Evolutionary conservation across 2,329 filamentous ascomycete species (phyloP).

Genomic region (Leptographium lundbergii): DNA sequence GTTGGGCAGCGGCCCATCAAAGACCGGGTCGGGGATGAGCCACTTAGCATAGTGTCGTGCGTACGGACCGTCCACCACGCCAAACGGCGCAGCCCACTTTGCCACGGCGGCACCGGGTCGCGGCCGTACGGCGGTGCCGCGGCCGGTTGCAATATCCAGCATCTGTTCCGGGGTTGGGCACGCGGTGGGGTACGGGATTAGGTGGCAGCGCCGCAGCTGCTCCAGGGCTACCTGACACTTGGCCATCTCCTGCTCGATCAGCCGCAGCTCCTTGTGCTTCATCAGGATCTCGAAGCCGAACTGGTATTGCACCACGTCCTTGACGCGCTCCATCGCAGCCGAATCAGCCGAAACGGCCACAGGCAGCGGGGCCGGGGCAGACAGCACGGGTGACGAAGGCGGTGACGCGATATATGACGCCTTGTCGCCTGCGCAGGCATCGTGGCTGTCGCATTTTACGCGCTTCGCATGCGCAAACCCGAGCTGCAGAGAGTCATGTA

Average conservation of each 20-base stretch:
- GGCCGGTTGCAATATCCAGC: slow-evolving; percentile 60
- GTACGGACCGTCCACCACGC: slow-evolving; percentile 85
- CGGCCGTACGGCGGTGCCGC: slow-evolving; percentile 55
- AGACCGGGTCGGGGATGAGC: slow-evolving; percentile 79
- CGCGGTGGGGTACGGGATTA: slow-evolving; percentile 77
- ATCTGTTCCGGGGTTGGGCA: slow-evolving; percentile 53
- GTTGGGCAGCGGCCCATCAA: slow-evolving; percentile 55
- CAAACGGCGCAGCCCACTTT: slow-evolving; percentile 74
- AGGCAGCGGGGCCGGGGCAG: slow-evolving; percentile 6
- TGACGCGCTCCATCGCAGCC: slow-evolving; percentile 37
- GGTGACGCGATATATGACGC: slow-evolving; percentile 4
- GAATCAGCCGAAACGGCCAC: slow-evolving; percentile 8
- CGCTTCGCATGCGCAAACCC: slow-evolving; percentile 7
- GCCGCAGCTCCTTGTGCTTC: slow-evolving; percentile 86
- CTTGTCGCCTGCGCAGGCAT: slow-evolving; percentile 11
- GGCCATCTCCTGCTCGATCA: slow-evolving; percentile 91
- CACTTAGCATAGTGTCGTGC: slow-evolving; percentile 90
- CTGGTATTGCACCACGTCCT: slow-evolving; percentile 69
- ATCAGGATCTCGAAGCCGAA: slow-evolving; percentile 83
- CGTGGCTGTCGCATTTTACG: slow-evolving; percentile 20
- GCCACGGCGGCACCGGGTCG: slow-evolving; percentile 53
- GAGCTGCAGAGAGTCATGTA: background rate
- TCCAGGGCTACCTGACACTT: slow-evolving; percentile 92
- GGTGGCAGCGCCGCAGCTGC: slow-evolving; percentile 80
- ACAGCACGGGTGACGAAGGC: slow-evolving; percentile 8